Evolutionary conservation across 2,329 filamentous ascomycete genomes (phyloP).

Genomic region (Achaetomium macrosporum): DNA sequence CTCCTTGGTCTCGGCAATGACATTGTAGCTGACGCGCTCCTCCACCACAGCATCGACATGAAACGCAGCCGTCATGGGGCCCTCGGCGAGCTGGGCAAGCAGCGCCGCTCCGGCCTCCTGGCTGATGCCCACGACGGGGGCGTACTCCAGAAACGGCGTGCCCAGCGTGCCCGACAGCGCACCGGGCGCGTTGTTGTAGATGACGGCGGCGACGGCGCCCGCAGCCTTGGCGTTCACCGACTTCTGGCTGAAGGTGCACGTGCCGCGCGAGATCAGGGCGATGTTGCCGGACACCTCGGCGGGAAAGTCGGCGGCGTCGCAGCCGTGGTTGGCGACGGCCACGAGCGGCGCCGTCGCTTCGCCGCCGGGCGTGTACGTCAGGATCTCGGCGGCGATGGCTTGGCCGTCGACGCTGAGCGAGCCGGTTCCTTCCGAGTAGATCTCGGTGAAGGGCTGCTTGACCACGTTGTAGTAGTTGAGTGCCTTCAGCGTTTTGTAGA

Average conservation of each 20-base stretch:
- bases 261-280: constrained; percentile 54
- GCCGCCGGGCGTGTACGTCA: constrained; percentile 49
- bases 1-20: constrained; percentile 25
- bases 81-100: constrained; percentile 28
- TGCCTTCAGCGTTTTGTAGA: constrained; percentile 35
- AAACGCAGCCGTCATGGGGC: constrained; percentile 30
- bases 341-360: constrained; percentile 38
- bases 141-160: constrained; percentile 38
- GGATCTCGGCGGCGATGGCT: constrained; percentile 26
- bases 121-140: constrained; percentile 48
- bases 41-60: constrained; percentile 18
- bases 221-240: constrained; percentile 49
- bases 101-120: constrained; percentile 38
- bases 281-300: constrained; percentile 46
- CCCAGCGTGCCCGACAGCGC: constrained; percentile 50
- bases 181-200: constrained; percentile 58
- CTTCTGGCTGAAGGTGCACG: constrained; percentile 55
- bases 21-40: constrained; percentile 22
- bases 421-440: constrained; percentile 29
- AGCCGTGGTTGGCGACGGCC: constrained; percentile 47
- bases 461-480: constrained; percentile 38
- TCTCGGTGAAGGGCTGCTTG: constrained; percentile 41
- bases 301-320: constrained; percentile 48
- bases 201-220: constrained; percentile 50
- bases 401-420: constrained; percentile 29